phyloP scores from a whole-genome alignment of 2,329 filamentous ascomycete species.

The Pestalotiopsis fici region DNA sequence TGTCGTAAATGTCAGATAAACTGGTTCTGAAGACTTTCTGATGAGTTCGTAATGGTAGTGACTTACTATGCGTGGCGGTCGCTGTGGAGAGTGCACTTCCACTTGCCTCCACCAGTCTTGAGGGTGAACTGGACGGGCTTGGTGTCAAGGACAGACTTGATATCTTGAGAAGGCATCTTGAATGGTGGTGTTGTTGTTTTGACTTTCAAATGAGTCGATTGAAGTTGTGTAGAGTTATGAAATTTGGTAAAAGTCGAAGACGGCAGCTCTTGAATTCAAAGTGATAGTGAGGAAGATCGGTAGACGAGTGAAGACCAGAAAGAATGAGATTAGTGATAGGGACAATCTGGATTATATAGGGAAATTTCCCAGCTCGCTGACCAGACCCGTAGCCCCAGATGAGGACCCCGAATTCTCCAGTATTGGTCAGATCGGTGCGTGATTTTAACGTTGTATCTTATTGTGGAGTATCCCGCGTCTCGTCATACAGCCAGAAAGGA shows the following conservation, averaged over 20 bases:
- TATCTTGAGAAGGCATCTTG: conserved; percentile 29
- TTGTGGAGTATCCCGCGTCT: conserved; percentile 6
- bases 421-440: conserved; percentile 7
- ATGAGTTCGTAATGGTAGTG: not conserved
- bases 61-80: conserved; percentile 32
- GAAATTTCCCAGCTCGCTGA: not conserved
- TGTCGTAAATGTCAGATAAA: conserved; percentile 1
- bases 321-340: not conserved
- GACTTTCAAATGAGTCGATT: not conserved
- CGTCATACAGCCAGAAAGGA: not conserved
- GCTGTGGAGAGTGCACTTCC: conserved; percentile 31
- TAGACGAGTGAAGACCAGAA: not conserved
- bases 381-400: not conserved
- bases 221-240: not conserved
- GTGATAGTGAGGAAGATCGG: not conserved
- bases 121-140: conserved; percentile 31
- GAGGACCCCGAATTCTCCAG: conserved; percentile 4
- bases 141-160: conserved; percentile 25
- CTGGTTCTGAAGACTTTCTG: no score
- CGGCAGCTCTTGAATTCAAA: not conserved
- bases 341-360: not conserved
- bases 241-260: not conserved
- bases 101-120: conserved; percentile 28
- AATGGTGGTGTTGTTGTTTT: not conserved
- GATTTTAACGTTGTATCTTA: conserved; percentile 6